A percentile compares a stretch with the other conserved stretches of the same genome.
Evolutionary conservation across 129 eudicot species (phyloP).

Genomic region (Logfia minima): DNA sequence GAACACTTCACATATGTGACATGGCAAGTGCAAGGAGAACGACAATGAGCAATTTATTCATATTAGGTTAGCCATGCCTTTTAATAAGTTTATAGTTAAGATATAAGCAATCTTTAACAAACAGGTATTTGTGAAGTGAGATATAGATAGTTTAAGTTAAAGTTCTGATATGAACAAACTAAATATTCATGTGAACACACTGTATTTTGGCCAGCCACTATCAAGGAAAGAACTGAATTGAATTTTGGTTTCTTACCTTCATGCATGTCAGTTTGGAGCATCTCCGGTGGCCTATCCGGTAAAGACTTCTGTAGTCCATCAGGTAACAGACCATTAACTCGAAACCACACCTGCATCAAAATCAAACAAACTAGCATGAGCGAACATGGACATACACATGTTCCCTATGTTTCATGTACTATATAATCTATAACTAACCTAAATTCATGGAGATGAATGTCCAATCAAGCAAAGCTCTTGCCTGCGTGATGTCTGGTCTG

Average conservation of each 20-base stretch:
- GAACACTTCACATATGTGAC: neutral
- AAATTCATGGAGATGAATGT: constrained; percentile 89
- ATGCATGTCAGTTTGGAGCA: constrained; percentile 51
- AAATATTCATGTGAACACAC: neutral
- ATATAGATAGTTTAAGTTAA: neutral
- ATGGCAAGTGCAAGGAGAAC: neutral
- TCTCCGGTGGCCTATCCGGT: constrained; percentile 88
- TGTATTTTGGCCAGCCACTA: neutral
- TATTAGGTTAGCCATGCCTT: neutral
- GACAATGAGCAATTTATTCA: neutral
- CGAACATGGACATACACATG: constrained; percentile 32
- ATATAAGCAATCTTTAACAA: neutral
- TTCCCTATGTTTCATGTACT: constrained; percentile 52
- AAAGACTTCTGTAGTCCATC: constrained; percentile 81
- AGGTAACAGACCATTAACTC: constrained; percentile 78
- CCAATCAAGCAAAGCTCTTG: constrained; percentile 98
- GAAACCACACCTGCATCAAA: constrained; percentile 88
- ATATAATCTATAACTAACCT: constrained; percentile 80
- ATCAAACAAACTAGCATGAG: constrained; percentile 32
- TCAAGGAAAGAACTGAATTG: neutral
- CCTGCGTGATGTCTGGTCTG: constrained; percentile 99
- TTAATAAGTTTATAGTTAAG: neutral
- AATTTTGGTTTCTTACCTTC: constrained; percentile 52
- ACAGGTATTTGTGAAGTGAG: neutral
- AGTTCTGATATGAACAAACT: constrained; percentile 8